These are phyloP conservation scores for Rutstroemia sp. DNA, from an alignment of 2,329 filamentous ascomycete genomes.

Conservation along the genomic window DNA sequence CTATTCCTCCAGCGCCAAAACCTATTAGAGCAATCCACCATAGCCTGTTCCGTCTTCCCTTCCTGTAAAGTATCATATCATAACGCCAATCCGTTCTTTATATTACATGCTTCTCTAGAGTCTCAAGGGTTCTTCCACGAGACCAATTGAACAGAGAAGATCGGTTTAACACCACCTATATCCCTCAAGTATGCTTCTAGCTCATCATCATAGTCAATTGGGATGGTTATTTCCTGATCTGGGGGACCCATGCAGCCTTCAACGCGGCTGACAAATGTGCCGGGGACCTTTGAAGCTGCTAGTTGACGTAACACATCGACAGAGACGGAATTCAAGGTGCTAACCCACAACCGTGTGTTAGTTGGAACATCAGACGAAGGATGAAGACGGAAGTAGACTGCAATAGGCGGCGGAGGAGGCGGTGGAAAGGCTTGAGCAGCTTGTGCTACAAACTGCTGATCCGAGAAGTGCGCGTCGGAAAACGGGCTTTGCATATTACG, in stretches of 20 bases:
- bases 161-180: conserved; percentile 27
- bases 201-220: conserved; percentile 65
- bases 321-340: conserved; percentile 47
- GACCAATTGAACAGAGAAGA: conserved; percentile 28
- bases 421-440: conserved; percentile 33
- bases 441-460: conserved; percentile 32
- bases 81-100: neutral
- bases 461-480: conserved; percentile 24
- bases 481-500: conserved; percentile 29
- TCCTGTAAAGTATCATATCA: no score
- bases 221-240: conserved; percentile 50
- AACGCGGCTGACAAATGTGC: conserved; percentile 49
- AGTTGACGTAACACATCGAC: conserved; percentile 56
- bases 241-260: conserved; percentile 56
- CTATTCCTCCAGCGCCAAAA: no score
- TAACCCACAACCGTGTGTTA: conserved; percentile 54
- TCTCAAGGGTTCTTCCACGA: conserved; percentile 25
- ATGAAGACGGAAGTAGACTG: conserved; percentile 64
- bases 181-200: conserved; percentile 64
- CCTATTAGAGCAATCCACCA: neutral
- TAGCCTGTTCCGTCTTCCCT: neutral
- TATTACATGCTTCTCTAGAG: neutral
- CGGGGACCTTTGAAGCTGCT: conserved; percentile 53
- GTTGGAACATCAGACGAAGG: conserved; percentile 50
- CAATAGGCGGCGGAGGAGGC: conserved; percentile 34